Conservation (phyloP, 176 grass and related monocot genomes). For the Ampelocalamus luodianensis region DNA sequence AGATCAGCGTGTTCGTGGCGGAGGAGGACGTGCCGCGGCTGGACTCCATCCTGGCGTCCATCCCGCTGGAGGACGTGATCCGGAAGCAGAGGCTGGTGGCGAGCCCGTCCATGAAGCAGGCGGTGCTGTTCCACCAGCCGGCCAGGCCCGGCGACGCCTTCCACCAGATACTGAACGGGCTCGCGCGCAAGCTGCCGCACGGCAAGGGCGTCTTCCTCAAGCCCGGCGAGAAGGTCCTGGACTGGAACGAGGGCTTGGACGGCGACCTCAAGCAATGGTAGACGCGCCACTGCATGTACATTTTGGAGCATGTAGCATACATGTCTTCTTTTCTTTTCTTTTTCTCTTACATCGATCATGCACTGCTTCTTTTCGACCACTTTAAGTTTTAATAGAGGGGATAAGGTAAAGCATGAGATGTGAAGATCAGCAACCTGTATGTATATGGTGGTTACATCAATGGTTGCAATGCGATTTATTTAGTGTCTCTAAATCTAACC, state of each 20-base stretch:
- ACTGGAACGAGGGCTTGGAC: slow-evolving; percentile 59
- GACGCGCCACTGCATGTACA: neutral
- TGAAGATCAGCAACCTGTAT: neutral
- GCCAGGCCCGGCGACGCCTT: slow-evolving; percentile 63
- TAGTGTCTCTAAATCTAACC: slow-evolving; percentile 7
- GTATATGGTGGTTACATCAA: neutral
- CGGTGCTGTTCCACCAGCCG: slow-evolving; percentile 74
- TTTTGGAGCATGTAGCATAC: neutral
- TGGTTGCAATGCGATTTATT: neutral
- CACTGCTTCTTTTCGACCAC: neutral
- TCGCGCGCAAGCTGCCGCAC: slow-evolving; percentile 73
- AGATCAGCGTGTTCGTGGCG: slow-evolving; percentile 67
- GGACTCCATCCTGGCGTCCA: slow-evolving; percentile 67
- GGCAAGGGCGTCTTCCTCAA: slow-evolving; percentile 44
- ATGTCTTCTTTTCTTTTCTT: neutral
- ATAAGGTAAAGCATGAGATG: neutral
- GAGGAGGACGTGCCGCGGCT: slow-evolving; percentile 62
- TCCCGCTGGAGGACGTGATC: slow-evolving; percentile 53
- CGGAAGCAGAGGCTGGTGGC: slow-evolving; percentile 68
- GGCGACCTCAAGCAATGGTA: slow-evolving; percentile 62
- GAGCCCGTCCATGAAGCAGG: slow-evolving; percentile 62
- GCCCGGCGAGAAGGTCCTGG: slow-evolving; percentile 49
- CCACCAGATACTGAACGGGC: slow-evolving; percentile 68
- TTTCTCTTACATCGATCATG: neutral
- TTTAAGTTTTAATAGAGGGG: neutral